Percentiles rank a stretch among this genome's conserved stretches.
Evolutionary conservation across 371 early-diverging fungal genomes (phyloP).

Genomic region (Capniomyces stellatus): DNA sequence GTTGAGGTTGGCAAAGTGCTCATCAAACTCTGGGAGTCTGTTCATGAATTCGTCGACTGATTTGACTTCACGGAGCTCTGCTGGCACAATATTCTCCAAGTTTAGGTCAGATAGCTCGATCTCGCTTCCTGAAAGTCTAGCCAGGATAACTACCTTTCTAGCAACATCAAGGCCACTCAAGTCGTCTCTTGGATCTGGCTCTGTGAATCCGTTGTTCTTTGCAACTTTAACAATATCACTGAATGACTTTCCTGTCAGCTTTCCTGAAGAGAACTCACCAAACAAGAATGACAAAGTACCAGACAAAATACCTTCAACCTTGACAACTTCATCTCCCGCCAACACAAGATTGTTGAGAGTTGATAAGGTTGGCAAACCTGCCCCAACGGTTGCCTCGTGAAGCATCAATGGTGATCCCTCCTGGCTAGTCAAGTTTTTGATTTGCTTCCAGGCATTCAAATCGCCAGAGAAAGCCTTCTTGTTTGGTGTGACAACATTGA

Average conservation of each 20-base stretch:
- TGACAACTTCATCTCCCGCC: constrained; percentile 78
- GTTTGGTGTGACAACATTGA: constrained; percentile 91
- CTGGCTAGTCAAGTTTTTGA: constrained; percentile 31
- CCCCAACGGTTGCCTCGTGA: constrained; percentile 96
- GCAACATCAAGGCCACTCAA: constrained; percentile 97
- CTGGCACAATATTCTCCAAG: constrained; percentile 90
- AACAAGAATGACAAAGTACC: constrained; percentile 92
- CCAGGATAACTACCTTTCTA: constrained; percentile 75
- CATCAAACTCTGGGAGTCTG: constrained; percentile 65
- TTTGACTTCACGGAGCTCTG: constrained; percentile 44
- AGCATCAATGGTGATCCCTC: constrained; percentile 36
- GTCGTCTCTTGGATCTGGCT: constrained; percentile 96
- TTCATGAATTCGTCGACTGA: constrained; percentile 67
- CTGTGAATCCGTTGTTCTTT: constrained; percentile 87
- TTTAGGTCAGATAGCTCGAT: constrained; percentile 52
- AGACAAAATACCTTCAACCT: constrained; percentile 90
- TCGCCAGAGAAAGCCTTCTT: constrained; percentile 86
- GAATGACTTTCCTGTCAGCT: constrained; percentile 38
- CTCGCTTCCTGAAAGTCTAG: constrained; percentile 66
- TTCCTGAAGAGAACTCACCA: constrained; percentile 69
- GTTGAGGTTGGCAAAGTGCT: constrained; percentile 59
- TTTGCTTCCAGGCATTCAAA: constrained; percentile 45
- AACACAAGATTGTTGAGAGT: constrained; percentile 75
- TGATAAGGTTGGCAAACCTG: constrained; percentile 87
- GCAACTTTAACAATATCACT: constrained; percentile 78